Evolutionary conservation across 1,139 yeast species (phyloP), one percentile per base, ranked within the genome.

Genomic region (Taphrina wiesneri): DNA sequence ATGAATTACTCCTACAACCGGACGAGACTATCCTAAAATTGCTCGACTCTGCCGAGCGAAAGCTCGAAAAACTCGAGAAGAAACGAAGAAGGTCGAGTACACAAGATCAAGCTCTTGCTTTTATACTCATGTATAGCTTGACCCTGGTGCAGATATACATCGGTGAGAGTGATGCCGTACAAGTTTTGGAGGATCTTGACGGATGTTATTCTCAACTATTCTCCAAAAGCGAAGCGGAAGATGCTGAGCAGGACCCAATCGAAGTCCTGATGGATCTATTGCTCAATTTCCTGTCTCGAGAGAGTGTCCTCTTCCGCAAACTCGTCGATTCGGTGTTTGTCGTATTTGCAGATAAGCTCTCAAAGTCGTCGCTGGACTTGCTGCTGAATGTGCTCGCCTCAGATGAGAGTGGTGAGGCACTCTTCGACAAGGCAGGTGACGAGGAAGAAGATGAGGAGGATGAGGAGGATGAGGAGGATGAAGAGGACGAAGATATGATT

Each of bases 101-200:
- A 13, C 75, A 75, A 39, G 73, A 80, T 0, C 81, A 81, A 64
- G 72, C 81, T 6, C 73, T 76, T 54, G 85, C 82, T n/a, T 87
- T 88, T 73, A 96, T 90, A 74, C 78, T 90, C 54, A 78, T 93
- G 60, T 85, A 89, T 68, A 87, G 97, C 0, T 84, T 90, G 82
- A 88, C 88, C 1, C 76, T 91, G 56, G 75, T 93, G 30, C 97
- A 91, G 74, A 80, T 92, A 51, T 91, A 86, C 73, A 79, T 86
- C 69, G 96, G 93, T 21, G 85, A 83, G 65, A 74, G 80, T 1
- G 98, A 92, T 69, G 87, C 96, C 0, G 85, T 88, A 3, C 80
- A 85, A 36, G 86, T 90, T 25, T 79, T 91, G 51, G 86, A 85
- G 46, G 99, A 92, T 73, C 78, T 92, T 66, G 85, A 63, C 11